Base-by-base conservation (phyloP, 2,329 filamentous ascomycete genomes). In the Thyridium curvatum region DNA sequence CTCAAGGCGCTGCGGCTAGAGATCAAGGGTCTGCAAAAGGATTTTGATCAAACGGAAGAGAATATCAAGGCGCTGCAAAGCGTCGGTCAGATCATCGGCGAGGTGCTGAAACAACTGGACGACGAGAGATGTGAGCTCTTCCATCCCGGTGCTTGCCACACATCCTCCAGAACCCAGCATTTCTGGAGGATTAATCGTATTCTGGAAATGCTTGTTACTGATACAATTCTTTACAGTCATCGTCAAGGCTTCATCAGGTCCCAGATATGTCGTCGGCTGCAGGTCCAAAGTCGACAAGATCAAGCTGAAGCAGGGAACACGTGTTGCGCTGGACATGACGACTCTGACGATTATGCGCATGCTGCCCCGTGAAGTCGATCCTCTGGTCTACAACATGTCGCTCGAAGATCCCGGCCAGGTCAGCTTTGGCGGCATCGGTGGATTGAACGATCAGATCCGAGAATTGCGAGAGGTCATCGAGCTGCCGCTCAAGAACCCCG, bases 311-410 rank as follows among this genome's bases (percentile, higher is more conserved):
- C 93, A 98, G 68, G 94, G 94, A 54, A 96, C 91, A 18, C 87
- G 93, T 57, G 93, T 98, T 40, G 91, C 93, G 28, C 82, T 98
- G 43, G 93, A 98, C 59, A 98, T 98, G 93, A 98, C 93, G 37
- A 98, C 93, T 15, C 84, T 98, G 52, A 98, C 93, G 44, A 98
- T 98, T 66, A 98, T 98, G 93, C 87, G 93, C 57, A 98, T 98
- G 93, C 76, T 98, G 34, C 94, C 93, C 43, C 85, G 93, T 62
- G 93, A 98, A 71, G 94, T 98, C 59, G 93, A 98, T 59, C 93
- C 93, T 15, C 75, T 98, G 51, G 93, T 98, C 52, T 98, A 98
- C 78, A 98, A 98, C 74, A 98, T 98, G 93, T 98, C 93, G 15
- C 68, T 98, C 53, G 93, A 98, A 64, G 93, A 98, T 60, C 93